Conservation (phyloP, 768 basidiomycete species). For the Rhodosporidiobolus odoratus region DNA sequence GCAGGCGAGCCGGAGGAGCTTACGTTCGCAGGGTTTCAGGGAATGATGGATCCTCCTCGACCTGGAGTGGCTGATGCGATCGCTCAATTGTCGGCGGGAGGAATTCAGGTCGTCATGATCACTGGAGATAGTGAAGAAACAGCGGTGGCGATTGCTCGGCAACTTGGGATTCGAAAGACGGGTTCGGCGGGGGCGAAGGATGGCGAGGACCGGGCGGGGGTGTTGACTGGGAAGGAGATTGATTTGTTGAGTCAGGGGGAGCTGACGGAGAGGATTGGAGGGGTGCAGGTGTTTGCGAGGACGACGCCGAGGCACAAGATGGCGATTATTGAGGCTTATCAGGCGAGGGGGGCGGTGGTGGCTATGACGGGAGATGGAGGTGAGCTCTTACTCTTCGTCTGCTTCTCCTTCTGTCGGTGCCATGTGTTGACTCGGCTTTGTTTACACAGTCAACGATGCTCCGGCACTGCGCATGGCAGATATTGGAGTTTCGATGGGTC, state of each 20-base stretch:
- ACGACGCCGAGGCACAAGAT: conserved; percentile 95
- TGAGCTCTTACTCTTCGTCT: neutral
- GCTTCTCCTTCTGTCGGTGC: neutral
- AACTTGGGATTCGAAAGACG: conserved; percentile 98
- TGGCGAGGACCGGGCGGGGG: conserved; percentile 87
- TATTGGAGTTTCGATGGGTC: conserved; percentile 98
- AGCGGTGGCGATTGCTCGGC: conserved; percentile 91
- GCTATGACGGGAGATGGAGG: conserved; percentile 93
- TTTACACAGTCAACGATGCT: conserved; percentile 98
- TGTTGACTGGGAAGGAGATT: conserved; percentile 89
- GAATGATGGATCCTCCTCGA: conserved; percentile 96
- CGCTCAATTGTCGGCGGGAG: conserved; percentile 82
- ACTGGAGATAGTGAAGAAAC: conserved; percentile 98
- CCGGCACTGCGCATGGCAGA: conserved; percentile 94
- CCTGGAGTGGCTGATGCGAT: conserved; percentile 84
- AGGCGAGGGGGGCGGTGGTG: conserved; percentile 83
- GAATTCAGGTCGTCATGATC: conserved; percentile 92
- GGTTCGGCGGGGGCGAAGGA: conserved; percentile 66
- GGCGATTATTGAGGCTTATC: conserved; percentile 86
- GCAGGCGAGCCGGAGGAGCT: conserved; percentile 73
- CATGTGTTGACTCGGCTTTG: no score
- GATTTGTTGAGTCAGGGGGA: conserved; percentile 73
- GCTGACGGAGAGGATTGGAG: conserved; percentile 77
- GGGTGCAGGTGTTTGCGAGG: conserved; percentile 81
- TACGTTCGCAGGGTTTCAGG: conserved; percentile 89